These are phyloP conservation scores for Trifolium pratense DNA, from an alignment of 306 rosid species.

Conservation along the genomic window DNA sequence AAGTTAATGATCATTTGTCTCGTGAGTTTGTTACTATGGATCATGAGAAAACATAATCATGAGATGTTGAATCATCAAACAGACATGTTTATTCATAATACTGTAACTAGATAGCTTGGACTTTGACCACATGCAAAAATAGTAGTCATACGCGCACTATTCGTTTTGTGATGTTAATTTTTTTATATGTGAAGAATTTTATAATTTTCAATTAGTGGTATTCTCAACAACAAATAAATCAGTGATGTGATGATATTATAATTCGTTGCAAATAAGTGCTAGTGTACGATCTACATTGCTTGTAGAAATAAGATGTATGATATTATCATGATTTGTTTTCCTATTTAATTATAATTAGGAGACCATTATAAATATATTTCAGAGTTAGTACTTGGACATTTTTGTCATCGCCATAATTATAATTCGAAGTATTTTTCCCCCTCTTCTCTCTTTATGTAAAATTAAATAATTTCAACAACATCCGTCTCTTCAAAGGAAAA, in stretches of 20 bases:
- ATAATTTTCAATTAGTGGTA: no score
- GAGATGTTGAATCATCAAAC: no score
- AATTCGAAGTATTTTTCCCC: constrained; percentile 2
- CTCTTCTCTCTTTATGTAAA: not conserved
- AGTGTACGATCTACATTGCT: not conserved
- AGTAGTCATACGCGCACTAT: no score
- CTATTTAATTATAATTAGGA: constrained; percentile 1
- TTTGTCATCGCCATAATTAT: not conserved
- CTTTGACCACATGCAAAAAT: not conserved
- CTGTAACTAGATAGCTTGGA: not conserved
- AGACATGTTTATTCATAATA: not conserved
- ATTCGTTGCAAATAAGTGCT: constrained; percentile 1
- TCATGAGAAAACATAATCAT: constrained; percentile 1
- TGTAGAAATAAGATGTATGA: constrained; percentile 11
- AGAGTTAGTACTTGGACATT: not conserved
- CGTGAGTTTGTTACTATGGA: constrained; percentile 1
- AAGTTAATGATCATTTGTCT: not conserved
- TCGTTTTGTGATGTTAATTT: no score
- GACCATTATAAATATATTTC: not conserved
- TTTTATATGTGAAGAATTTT: no score
- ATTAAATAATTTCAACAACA: not conserved
- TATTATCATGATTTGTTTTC: constrained; percentile 5
- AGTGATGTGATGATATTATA: no score
- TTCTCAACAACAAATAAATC: no score
- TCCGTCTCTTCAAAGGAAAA: constrained; percentile 19